Percentiles rank a stretch among this genome's conserved stretches.
Evolutionary conservation across 2,329 filamentous ascomycete genomes (phyloP).

Genomic region (Xylaria hypoxylon): DNA sequence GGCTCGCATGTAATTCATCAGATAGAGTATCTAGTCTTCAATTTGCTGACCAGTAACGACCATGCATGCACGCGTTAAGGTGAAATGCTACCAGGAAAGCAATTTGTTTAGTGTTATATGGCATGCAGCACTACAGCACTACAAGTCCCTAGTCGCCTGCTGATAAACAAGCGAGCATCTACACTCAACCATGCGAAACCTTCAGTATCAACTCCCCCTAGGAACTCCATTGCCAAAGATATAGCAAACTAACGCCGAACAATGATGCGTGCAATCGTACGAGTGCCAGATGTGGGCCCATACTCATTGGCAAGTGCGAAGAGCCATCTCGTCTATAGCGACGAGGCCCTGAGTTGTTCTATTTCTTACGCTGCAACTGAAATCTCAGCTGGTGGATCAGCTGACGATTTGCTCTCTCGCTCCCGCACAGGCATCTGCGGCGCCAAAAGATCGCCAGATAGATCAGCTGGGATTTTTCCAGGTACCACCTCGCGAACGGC

Average conservation of each 20-base stretch:
- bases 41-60: neutral
- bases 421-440: too few relatives aligned
- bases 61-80: neutral
- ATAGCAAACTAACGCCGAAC: slow-evolving; percentile 26
- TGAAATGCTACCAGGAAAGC: neutral
- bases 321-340: neutral
- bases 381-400: too few relatives aligned
- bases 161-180: neutral
- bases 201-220: slow-evolving; percentile 7
- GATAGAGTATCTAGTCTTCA: neutral
- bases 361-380: neutral
- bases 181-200: neutral
- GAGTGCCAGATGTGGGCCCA: neutral
- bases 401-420: too few relatives aligned
- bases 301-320: neutral
- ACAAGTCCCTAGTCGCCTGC: neutral
- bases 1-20: neutral
- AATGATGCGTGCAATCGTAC: slow-evolving; percentile 4
- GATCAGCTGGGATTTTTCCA: too few relatives aligned
- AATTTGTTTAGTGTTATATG: neutral
- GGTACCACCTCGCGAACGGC: too few relatives aligned
- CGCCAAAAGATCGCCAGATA: too few relatives aligned
- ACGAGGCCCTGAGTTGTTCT: neutral
- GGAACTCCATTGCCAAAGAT: slow-evolving; percentile 31
- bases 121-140: neutral